These are phyloP conservation scores for Prunus persica DNA, from an alignment of 306 rosid genomes.

Conservation along the genomic window Prunus_persica_NCBIv2 NC_034011.1:22363501-22364000, in stretches of 20 bases:
- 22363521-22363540: neutral
- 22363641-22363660: neutral
- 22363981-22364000: neutral
- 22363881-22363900: neutral
- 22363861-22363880: no score
- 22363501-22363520: conserved; percentile 7
- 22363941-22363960: neutral
- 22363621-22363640: neutral
- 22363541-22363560: neutral
- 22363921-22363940: neutral
- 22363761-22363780: neutral
- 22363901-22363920: neutral
- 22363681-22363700: conserved; percentile 9
- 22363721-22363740: neutral
- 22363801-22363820: neutral
- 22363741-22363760: neutral
- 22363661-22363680: neutral
- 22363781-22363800: neutral
- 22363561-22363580: neutral
- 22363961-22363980: neutral
- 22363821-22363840: neutral
- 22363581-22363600: neutral
- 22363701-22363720: neutral
- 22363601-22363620: neutral
- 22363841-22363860: neutral